A percentile compares a stretch with the other conserved stretches of the same genome.
phyloP scores from a whole-genome alignment of 2,329 filamentous ascomycete species.

The Periconia sp. region DNA sequence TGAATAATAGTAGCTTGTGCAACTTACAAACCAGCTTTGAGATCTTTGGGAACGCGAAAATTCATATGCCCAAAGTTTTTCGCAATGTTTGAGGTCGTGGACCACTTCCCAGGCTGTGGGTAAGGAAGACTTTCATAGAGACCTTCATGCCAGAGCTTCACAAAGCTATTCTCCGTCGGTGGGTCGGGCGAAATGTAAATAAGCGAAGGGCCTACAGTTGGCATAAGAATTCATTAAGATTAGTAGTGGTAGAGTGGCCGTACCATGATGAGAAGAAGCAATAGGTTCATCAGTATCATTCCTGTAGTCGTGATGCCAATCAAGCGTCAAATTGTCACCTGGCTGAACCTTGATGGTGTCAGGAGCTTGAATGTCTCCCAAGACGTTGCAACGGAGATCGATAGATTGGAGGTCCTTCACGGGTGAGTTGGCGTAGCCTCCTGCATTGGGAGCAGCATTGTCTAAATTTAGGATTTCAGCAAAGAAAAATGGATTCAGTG shows the following conservation, averaged over 20 bases:
- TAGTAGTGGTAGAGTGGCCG: neutral
- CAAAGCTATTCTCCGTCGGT: slow-evolving; percentile 39
- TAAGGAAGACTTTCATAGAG: slow-evolving; percentile 35
- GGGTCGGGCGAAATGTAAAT: slow-evolving; percentile 47
- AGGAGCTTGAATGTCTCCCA: slow-evolving; percentile 40
- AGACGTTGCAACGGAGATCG: slow-evolving; percentile 45
- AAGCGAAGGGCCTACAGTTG: slow-evolving; percentile 36
- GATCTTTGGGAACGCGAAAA: slow-evolving; percentile 32
- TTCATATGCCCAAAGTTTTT: slow-evolving; percentile 30
- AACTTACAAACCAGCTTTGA: slow-evolving; percentile 40
- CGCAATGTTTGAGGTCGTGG: slow-evolving; percentile 27
- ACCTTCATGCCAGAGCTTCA: slow-evolving; percentile 45
- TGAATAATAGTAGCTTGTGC: neutral
- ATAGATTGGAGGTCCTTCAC: slow-evolving; percentile 44
- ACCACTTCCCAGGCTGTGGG: slow-evolving; percentile 39
- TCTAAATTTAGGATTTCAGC: no score
- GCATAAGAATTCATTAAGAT: neutral
- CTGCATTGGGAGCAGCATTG: slow-evolving; percentile 36
- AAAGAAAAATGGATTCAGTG: no score
- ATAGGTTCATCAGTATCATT: slow-evolving; percentile 39
- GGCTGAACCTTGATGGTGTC: slow-evolving; percentile 40
- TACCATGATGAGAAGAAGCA: slow-evolving; percentile 26
- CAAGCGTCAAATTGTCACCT: slow-evolving; percentile 44
- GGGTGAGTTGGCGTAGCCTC: slow-evolving; percentile 45
- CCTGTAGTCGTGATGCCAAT: slow-evolving; percentile 44